Evolutionary conservation across 768 basidiomycete genomes (phyloP).

Genomic region (Hygrophorus pudorinus): DNA sequence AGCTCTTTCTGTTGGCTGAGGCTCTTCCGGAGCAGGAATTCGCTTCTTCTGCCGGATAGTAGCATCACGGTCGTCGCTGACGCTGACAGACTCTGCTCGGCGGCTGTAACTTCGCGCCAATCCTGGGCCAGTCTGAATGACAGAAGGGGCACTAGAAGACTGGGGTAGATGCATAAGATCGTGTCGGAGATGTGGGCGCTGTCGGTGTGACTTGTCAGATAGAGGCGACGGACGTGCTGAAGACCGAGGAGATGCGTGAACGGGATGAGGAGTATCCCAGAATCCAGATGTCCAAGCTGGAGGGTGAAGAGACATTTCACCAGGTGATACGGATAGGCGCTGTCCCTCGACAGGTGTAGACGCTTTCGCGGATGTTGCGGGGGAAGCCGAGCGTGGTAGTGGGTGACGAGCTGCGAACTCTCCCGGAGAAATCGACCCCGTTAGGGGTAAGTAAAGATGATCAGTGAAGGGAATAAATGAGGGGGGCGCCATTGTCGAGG

Average conservation of each 20-base stretch:
- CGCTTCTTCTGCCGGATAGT: constrained; percentile 60
- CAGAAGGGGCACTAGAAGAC: constrained; percentile 62
- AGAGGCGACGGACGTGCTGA: constrained; percentile 41
- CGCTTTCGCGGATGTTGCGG: constrained; percentile 18
- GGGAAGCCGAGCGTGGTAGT: constrained; percentile 53
- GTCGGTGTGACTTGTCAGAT: constrained; percentile 28
- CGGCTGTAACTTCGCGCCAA: constrained; percentile 55
- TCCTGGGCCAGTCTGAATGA: constrained; percentile 33
- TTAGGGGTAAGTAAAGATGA: constrained; percentile 34
- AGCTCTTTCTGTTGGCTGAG: constrained; percentile 23
- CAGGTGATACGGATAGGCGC: constrained; percentile 38
- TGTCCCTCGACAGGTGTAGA: background rate
- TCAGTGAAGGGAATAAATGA: constrained; percentile 41
- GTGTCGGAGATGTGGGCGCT: constrained; percentile 32
- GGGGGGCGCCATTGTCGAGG: constrained; percentile 32
- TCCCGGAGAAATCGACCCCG: constrained; percentile 47
- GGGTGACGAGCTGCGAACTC: constrained; percentile 52
- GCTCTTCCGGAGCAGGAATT: constrained; percentile 26
- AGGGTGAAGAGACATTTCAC: constrained; percentile 46
- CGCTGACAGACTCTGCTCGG: constrained; percentile 55
- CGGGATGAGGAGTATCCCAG: constrained; percentile 43
- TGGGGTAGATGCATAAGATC: constrained; percentile 47
- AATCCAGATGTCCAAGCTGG: constrained; percentile 62
- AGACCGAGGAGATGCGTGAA: constrained; percentile 33
- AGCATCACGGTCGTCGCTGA: constrained; percentile 56